A percentile compares a stretch with the other conserved stretches of the same genome.
phyloP scores from a whole-genome alignment of 352 stramenopile species.

The Phytophthora quininea region DNA sequence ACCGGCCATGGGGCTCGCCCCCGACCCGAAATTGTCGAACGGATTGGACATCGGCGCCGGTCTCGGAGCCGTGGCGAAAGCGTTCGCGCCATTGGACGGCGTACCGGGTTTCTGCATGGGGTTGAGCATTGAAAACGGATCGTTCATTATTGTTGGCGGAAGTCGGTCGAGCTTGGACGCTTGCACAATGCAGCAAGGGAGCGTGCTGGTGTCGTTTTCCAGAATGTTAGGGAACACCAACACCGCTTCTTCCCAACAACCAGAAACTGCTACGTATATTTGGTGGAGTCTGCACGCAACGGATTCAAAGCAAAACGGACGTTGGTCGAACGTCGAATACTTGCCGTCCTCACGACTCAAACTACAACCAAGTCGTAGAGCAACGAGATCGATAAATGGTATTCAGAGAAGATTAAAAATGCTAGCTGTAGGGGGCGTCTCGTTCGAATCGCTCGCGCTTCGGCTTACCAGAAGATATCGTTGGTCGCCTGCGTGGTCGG shows the following conservation, averaged over 20 bases:
- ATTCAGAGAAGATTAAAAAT: constrained; percentile 4
- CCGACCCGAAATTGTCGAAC: constrained; percentile 37
- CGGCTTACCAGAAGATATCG: constrained; percentile 41
- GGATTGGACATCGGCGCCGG: constrained; percentile 34
- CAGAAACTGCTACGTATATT: constrained; percentile 31
- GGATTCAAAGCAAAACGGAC: constrained; percentile 33
- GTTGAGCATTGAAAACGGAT: constrained; percentile 70
- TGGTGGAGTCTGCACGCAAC: constrained; percentile 25
- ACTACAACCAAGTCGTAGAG: too few species aligned
- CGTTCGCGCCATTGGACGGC: constrained; percentile 14
- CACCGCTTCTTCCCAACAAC: background rate
- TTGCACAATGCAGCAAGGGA: constrained; percentile 28
- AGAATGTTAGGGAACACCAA: constrained; percentile 14
- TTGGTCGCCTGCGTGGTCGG: constrained; percentile 26
- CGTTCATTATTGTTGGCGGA: constrained; percentile 52
- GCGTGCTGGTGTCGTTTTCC: background rate
- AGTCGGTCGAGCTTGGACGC: constrained; percentile 10
- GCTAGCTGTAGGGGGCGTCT: background rate
- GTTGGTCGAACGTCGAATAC: constrained; percentile 3
- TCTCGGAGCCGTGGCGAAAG: constrained; percentile 25
- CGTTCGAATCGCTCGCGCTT: background rate
- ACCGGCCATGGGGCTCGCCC: constrained; percentile 16
- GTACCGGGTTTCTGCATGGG: constrained; percentile 46
- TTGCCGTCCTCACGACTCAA: too few species aligned
- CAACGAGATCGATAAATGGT: constrained; percentile 11